phyloP scores from a whole-genome alignment of 2,329 filamentous ascomycete genomes.

The Pseudopyrenochaeta lycopersici region DNA sequence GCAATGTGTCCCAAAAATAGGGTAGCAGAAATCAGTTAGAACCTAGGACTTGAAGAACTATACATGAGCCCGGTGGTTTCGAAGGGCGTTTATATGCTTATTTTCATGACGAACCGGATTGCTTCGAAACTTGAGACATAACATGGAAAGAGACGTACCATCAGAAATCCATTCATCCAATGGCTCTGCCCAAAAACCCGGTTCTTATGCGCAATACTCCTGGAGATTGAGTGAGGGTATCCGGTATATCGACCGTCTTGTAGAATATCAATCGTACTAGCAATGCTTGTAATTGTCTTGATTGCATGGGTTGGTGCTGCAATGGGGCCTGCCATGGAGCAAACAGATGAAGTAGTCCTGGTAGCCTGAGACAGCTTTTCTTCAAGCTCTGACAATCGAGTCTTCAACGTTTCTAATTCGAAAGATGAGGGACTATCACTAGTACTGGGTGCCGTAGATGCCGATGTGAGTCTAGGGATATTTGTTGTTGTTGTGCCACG shows the following conservation, averaged over 20 bases:
- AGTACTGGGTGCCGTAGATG: not conserved
- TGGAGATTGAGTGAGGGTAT: slow-evolving; percentile 45
- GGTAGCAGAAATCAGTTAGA: no score
- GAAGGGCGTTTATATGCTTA: no score
- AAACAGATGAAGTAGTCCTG: slow-evolving; percentile 11
- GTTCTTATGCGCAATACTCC: slow-evolving; percentile 63
- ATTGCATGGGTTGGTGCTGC: slow-evolving; percentile 37
- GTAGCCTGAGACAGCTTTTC: slow-evolving; percentile 41
- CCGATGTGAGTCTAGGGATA: slow-evolving; percentile 1
- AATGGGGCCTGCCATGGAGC: slow-evolving; percentile 8
- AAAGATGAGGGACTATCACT: slow-evolving; percentile 26
- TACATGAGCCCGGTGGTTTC: no score
- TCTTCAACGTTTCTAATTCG: slow-evolving; percentile 52
- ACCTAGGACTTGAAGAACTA: no score
- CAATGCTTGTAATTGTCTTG: slow-evolving; percentile 52
- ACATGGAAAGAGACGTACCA: no score
- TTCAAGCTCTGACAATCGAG: slow-evolving; percentile 56
- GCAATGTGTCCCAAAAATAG: no score
- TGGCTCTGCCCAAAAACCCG: slow-evolving; percentile 67
- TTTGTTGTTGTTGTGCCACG: not conserved
- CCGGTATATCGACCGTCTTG: slow-evolving; percentile 47
- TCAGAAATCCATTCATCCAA: slow-evolving; percentile 61
- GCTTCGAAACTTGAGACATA: no score
- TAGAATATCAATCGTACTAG: slow-evolving; percentile 57
- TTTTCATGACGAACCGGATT: no score